Percentiles rank a stretch among this genome's conserved stretches.
Conservation (phyloP, 176 grass and related monocot species). For the Echinochloa phyllopogon region DNA sequence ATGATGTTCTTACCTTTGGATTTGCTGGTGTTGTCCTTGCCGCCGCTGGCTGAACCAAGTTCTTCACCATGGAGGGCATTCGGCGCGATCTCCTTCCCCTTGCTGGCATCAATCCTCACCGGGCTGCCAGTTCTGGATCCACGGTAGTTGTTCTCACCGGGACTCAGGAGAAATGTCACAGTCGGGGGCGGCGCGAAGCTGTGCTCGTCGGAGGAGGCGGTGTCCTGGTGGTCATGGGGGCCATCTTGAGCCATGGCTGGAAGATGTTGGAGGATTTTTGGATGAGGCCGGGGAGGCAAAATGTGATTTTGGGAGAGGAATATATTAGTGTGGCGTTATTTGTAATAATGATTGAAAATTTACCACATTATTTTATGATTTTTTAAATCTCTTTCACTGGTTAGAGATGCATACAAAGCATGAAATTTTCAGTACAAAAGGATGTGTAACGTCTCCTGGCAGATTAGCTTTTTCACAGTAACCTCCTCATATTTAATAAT, state of each 20-base stretch:
- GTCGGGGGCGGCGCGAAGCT: neutral
- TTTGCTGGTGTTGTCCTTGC: neutral
- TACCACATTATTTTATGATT: neutral
- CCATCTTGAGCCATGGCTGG: conserved; percentile 18
- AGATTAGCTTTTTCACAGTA: neutral
- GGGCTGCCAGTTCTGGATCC: neutral
- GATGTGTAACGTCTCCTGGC: neutral
- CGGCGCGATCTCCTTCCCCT: neutral
- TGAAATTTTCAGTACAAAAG: neutral
- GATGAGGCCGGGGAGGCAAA: neutral
- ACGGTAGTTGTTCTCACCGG: neutral
- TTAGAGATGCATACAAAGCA: neutral
- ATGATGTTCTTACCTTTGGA: conserved; percentile 36
- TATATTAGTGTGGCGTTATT: neutral
- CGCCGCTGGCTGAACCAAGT: neutral
- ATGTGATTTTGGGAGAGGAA: neutral
- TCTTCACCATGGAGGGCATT: neutral
- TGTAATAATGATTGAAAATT: neutral
- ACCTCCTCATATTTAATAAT: neutral
- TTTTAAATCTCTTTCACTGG: neutral
- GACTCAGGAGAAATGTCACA: neutral
- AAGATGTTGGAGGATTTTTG: neutral
- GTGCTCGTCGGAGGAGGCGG: neutral
- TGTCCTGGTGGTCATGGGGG: neutral
- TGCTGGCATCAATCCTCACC: neutral